Evolutionary conservation across 441 rosid genomes (phyloP), one percentile per base, ranked within the genome.

Genomic region (Cnidoscolus chayamansa): DNA sequence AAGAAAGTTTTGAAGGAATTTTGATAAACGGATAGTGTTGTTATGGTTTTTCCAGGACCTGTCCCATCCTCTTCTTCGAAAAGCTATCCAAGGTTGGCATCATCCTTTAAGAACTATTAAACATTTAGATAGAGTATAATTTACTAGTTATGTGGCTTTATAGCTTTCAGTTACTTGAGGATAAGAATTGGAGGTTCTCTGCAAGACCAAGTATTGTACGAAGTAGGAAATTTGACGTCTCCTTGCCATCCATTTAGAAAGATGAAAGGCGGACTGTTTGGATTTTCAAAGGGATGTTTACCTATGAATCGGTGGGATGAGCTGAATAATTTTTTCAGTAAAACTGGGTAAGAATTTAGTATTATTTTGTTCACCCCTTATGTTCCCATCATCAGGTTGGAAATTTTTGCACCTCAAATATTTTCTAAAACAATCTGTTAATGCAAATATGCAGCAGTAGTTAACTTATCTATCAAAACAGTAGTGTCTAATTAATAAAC

Each of bases 121-220:
- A 65, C 67, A 60, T 53, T 35, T 45, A 7, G 12, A 53, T 56
- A 17, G 4, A 67, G 62, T 7, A 19, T 58, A 37, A 19, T 30
- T 70, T 19, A 65, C 13, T 54, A 10, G 75, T 57, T 25, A 68
- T 58, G 77, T 71, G 70, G 65, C 17, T 63, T 67, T 61, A 62
- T 79, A 95, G 99, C 99, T 66, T 95, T 95, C 76, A 68, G 76
- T 79, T 71, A 78, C 57, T 80, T 95, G 88, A 87, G 99, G 86
- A 85, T 95, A 84, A 86, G 99, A 72, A 81, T 93, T 11, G 99
- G 98, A 19, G 99, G 99, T 63, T 93, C 99, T 55, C 80, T 95
- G 81, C 99, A 95, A 91, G 98, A 95, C 77, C 96, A 78, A 85
- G 95, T 95, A 15, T 69, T 83, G 51, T 95, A 95, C 71, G 89